Conservation (phyloP, 2,329 filamentous ascomycete genomes). For the Fusarium praegraminearum region DNA sequence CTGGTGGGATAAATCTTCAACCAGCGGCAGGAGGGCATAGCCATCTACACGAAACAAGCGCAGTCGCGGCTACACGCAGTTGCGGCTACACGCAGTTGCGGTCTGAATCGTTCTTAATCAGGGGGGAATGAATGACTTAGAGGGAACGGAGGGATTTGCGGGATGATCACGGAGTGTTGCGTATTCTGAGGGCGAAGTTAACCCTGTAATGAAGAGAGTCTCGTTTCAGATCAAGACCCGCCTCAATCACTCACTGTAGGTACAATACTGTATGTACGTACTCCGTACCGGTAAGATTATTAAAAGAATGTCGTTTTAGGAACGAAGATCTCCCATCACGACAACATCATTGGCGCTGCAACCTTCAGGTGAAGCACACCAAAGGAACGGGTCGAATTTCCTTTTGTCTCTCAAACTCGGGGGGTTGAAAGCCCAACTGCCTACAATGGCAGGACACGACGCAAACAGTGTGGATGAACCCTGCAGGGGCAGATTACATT, state of each 20-base stretch:
- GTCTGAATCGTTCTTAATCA: conserved; percentile 3
- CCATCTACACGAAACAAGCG: conserved; percentile 42
- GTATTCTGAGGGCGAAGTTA: conserved; percentile 27
- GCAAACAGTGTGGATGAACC: conserved; percentile 26
- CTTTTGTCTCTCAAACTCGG: conserved; percentile 20
- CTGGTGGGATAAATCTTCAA: conserved; percentile 13
- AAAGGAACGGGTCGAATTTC: conserved; percentile 29
- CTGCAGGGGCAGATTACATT: conserved; percentile 28
- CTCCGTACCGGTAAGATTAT: neutral
- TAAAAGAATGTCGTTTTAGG: conserved; percentile 15
- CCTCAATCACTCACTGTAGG: conserved; percentile 2
- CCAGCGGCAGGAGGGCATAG: conserved; percentile 19
- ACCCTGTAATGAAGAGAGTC: conserved; percentile 36
- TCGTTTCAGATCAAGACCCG: conserved; percentile 44
- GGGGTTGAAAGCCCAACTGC: conserved; percentile 5
- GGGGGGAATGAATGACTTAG: conserved; percentile 10
- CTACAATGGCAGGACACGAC: conserved; percentile 34
- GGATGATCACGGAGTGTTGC: conserved; percentile 15
- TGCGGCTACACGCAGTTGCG: conserved; percentile 7
- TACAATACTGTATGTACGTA: neutral
- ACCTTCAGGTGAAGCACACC: conserved; percentile 43
- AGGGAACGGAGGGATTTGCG: conserved; percentile 26
- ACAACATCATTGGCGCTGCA: conserved; percentile 27
- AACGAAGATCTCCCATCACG: conserved; percentile 6
- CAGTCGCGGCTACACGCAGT: conserved; percentile 26